Conservation (phyloP, 192 early-diverging fungal genomes). For the Rhizophlyctis rosea region DNA sequence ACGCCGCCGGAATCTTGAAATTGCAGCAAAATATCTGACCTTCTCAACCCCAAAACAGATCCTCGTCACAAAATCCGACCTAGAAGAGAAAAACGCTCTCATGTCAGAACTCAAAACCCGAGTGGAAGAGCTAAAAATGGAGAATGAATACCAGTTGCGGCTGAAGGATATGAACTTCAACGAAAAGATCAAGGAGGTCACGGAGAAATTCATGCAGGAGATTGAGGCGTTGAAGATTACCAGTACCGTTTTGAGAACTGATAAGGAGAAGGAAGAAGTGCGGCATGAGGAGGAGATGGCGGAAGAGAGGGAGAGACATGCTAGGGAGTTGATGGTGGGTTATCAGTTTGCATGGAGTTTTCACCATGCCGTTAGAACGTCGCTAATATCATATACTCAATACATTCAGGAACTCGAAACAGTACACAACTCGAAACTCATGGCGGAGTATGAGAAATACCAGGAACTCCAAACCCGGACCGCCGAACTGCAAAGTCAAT, state of each 20-base stretch:
- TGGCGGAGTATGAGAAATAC: conserved; percentile 63
- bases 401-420: conserved; percentile 49
- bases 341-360: background rate
- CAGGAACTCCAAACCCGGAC: conserved; percentile 53
- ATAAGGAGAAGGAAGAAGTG: conserved; percentile 65
- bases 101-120: conserved; percentile 57
- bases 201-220: conserved; percentile 64
- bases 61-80: conserved; percentile 59
- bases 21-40: too few relatives aligned
- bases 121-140: conserved; percentile 65
- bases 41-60: conserved; percentile 33
- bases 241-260: conserved; percentile 50
- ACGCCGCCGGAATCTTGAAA: too few relatives aligned
- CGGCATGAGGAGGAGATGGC: conserved; percentile 58
- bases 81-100: conserved; percentile 57
- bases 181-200: conserved; percentile 64
- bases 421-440: conserved; percentile 51
- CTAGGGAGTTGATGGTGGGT: conserved; percentile 46
- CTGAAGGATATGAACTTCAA: conserved; percentile 69
- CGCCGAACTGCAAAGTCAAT: conserved; percentile 48
- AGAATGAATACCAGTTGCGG: conserved; percentile 64
- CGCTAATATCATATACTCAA: background rate
- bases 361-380: background rate
- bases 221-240: conserved; percentile 63
- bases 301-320: conserved; percentile 51